phyloP scores from a whole-genome alignment of 495 filamentous ascomycete species.

The Trichoderma parareesei region DNA sequence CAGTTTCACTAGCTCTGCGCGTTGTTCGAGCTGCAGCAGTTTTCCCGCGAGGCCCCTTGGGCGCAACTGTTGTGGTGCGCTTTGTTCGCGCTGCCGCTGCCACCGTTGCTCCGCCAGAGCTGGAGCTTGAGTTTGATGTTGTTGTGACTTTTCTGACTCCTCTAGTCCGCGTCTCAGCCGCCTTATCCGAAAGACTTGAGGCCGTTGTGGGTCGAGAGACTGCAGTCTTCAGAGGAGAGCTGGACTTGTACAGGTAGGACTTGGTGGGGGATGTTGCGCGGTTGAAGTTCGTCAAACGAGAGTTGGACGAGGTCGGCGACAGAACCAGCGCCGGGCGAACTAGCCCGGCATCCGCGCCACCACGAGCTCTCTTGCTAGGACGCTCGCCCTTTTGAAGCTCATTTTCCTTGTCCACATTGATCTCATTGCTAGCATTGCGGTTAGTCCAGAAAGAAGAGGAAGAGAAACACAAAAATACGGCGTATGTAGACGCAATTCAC shows the following conservation, averaged over 20 bases:
- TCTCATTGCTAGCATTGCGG: constrained; percentile 46
- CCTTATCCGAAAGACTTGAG: constrained; percentile 41
- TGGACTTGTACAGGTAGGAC: constrained; percentile 29
- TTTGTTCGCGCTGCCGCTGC: constrained; percentile 29
- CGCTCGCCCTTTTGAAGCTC: constrained; percentile 45
- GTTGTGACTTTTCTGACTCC: constrained; percentile 39
- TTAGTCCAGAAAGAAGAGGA: constrained; percentile 3
- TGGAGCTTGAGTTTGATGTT: constrained; percentile 32
- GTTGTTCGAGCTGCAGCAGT: constrained; percentile 30
- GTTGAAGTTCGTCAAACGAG: constrained; percentile 50
- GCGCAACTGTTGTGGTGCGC: constrained; percentile 22
- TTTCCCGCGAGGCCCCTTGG: constrained; percentile 18
- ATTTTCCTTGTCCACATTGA: constrained; percentile 74
- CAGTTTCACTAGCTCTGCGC: constrained; percentile 38
- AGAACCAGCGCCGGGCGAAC: constrained; percentile 48
- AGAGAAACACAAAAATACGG: constrained; percentile 11
- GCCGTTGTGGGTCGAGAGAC: constrained; percentile 24
- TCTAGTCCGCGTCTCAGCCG: constrained; percentile 38
- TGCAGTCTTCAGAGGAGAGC: constrained; percentile 36
- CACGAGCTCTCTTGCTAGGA: constrained; percentile 35
- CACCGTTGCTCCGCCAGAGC: constrained; percentile 19
- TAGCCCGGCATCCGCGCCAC: constrained; percentile 18
- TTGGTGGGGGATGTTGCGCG: constrained; percentile 31
- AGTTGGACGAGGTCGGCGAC: constrained; percentile 76
- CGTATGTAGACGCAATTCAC: constrained; percentile 27